Percentiles rank a stretch among this genome's conserved stretches.
Conservation (phyloP, 116 monocot genomes). For the Papilionanthe hybrid region DNA sequence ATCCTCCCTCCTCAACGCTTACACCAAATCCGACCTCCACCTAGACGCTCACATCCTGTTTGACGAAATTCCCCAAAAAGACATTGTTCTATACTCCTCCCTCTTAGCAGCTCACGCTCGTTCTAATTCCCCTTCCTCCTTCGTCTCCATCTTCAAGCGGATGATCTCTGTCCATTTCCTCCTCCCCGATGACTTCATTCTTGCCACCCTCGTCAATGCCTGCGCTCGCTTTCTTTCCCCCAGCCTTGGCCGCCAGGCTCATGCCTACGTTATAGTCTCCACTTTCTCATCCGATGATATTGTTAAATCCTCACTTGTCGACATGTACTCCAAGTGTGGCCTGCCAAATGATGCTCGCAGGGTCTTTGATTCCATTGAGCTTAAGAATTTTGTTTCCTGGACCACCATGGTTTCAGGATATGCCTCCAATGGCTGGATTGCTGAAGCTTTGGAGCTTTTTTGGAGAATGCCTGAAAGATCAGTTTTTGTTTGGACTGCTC, state of each 20-base stretch:
- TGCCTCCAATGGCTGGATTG: constrained; percentile 33
- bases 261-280: constrained; percentile 34
- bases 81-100: constrained; percentile 46
- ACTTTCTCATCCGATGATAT: constrained; percentile 39
- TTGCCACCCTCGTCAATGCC: constrained; percentile 51
- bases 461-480: constrained; percentile 29
- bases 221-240: constrained; percentile 27
- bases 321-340: constrained; percentile 72
- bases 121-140: constrained; percentile 24
- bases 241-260: constrained; percentile 48
- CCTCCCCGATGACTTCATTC: constrained; percentile 41
- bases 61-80: constrained; percentile 43
- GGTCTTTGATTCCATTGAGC: constrained; percentile 49
- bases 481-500: constrained; percentile 66
- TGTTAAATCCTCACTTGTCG: constrained; percentile 63
- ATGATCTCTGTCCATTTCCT: constrained; percentile 25
- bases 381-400: constrained; percentile 41
- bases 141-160: constrained; percentile 35
- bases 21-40: constrained; percentile 33
- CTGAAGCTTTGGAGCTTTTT: constrained; percentile 53
- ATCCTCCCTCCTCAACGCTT: constrained; percentile 40
- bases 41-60: constrained; percentile 36
- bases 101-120: constrained; percentile 47
- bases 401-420: constrained; percentile 82
- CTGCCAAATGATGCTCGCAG: constrained; percentile 42